Base-by-base conservation (phyloP, 495 filamentous ascomycete genomes). In the Penicillium verhagenii region DNA sequence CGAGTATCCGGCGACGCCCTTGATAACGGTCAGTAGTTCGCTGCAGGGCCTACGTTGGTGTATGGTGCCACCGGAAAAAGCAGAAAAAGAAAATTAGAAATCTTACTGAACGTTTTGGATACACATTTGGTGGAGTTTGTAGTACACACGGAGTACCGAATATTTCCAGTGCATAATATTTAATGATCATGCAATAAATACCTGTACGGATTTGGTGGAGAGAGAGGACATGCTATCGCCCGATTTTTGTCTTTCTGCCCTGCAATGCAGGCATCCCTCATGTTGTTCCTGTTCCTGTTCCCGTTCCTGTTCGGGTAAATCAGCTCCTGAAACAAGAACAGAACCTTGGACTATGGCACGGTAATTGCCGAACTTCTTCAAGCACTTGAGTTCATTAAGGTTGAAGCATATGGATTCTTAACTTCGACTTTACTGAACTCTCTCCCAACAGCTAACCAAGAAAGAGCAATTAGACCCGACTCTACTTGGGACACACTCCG, bases 401-500 rank as follows among this genome's bases (percentile, higher is more conserved):
- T 43, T 43, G 21, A 43, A n/a, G 5, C 9, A 19, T 44, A 44
- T 45, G 42, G 42, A 45, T 37, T n/a, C 31, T 23, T 23, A 50
- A 23, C 31, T 50, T 50, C 47, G 14, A 24, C 29, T 38, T 50
- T 50, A 21, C 21, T 25, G 29, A 25, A 38, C 29, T 37, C n/a
- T 35, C 9, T 13, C 10, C 6, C 31, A 26, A n/a, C 33, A 3
- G 31, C 47, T 38, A 50, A 14, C 31, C 26, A 4, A 38, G 8
- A 37, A 38, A 33, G 23, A 50, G 47, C n/a, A 50, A 38, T 33
- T 38, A 26, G 20, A 23, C 19, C 47, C 47, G 47, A 50, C 47
- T 37, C 23, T 11, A 21, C 20, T 28, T n/a, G 4, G 19, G 1
- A 29, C 44, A 5, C 44, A 5, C 25, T 33, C 44, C 28, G 21